Evolutionary conservation across 1,284 basidiomycete species (phyloP), one percentile per base, ranked within the genome.

Genomic region (Mycena citricolor): DNA sequence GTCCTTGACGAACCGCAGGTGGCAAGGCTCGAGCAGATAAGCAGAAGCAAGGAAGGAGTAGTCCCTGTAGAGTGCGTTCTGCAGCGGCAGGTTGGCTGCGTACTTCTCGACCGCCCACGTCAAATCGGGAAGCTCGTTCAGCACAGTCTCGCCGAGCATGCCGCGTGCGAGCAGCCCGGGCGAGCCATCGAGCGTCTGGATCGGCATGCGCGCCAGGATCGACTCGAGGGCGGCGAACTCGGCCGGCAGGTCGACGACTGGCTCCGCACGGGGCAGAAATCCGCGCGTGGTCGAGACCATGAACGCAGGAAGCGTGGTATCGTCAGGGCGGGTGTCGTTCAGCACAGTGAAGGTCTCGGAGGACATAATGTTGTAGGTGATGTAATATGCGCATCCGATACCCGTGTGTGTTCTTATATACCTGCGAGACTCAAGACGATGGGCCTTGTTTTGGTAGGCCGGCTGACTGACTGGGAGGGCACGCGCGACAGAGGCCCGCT

Each of bases 41-140:
- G 58, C 59, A 2, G 56, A 59, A n/a, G 58, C 54, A 20, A 61
- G 47, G 42, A 61, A 61, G n/a, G 54, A 52, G 39, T 61, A 60
- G 47, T 60, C 59, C 17, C 59, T 52, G 49, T 52, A 61, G 17
- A 51, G 52, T 14, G 54, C 54, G 11, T 51, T 55, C 45, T 56
- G 49, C 22, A 57, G 44, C 8, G 43, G 38, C 6, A 51, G 48
- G 37, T 57, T 52, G 17, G 54, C 52, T 17, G 39, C 39, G 33
- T 55, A 53, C 26, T 54, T 52, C 32, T 51, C 48, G 21, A 52
- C 34, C 11, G 50, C 50, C 45, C 38, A 47, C n/a, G 49, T 50
- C 25, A 59, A 49, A 32, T 56, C 57, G 3, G 54, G 54, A 19
- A 59, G 38, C 30, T 56, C 52, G 4, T 42, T 51, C 40, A 49